phyloP scores from a whole-genome alignment of 208 protist species.

The Tetramitus jugosus region DNA sequence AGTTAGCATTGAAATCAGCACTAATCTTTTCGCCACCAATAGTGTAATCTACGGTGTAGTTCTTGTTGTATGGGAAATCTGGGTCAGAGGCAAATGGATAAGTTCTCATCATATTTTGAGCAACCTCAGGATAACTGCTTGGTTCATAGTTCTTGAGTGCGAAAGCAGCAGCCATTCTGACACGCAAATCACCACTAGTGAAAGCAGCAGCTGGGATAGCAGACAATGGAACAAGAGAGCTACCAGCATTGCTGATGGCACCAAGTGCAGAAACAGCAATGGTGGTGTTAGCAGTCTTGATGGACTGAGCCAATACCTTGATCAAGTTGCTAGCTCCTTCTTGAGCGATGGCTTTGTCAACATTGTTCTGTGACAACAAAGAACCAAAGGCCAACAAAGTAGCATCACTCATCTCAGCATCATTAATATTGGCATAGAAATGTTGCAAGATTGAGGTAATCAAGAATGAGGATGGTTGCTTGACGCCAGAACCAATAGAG shows the following conservation, averaged over 20 bases:
- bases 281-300: not conserved
- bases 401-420: not conserved
- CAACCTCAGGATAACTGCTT: not conserved
- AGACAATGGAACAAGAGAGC: not conserved
- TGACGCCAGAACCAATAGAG: not conserved
- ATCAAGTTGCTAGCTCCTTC: slow-evolving; percentile 12
- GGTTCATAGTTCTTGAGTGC: too few relatives aligned
- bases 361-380: not conserved
- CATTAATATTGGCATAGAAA: not conserved
- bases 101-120: not conserved
- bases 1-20: slow-evolving; percentile 12
- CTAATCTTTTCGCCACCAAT: slow-evolving; percentile 3
- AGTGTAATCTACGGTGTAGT: slow-evolving; percentile 17
- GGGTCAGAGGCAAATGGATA: too few relatives aligned
- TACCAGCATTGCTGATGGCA: slow-evolving; percentile 31
- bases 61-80: slow-evolving; percentile 36
- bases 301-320: slow-evolving; percentile 13
- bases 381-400: not conserved
- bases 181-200: too few relatives aligned
- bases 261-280: slow-evolving; percentile 19
- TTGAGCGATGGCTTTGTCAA: not conserved
- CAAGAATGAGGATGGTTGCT: not conserved
- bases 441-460: not conserved
- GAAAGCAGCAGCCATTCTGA: too few relatives aligned
- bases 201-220: too few relatives aligned